Evolutionary conservation across 2,329 filamentous ascomycete genomes (phyloP), one percentile per base, ranked within the genome.

Genomic region (Eurotiales sp.): DNA sequence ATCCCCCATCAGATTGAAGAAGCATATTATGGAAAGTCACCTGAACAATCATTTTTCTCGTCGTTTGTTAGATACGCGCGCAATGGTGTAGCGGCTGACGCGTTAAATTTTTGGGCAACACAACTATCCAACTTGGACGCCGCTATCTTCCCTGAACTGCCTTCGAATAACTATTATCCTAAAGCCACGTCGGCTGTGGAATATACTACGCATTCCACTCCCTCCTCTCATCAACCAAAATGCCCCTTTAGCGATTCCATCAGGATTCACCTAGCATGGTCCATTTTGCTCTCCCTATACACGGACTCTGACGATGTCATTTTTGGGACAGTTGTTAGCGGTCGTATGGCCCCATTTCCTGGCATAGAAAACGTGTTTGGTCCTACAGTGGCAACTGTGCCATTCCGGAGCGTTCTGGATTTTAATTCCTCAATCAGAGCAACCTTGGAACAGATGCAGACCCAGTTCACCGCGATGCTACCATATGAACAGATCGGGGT

Each of bases 251-350:
- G n/a, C 4, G n/a, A 21, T 8, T 49, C 46, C 8, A 49, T 15
- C 7, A 21, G 40, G 17, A 27, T 30, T 1, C 12, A 44, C 3
- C 11, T 50, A 3, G 47, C 47, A 14, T 50, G 40, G 47, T 39
- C 47, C 1, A 37, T 50, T 10, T 2, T 37, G 2, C 14, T 44
- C n/a, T 27, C 39, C 8, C 27, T 25, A 30, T 6, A n/a, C 15
- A 10, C 66, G 2, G 61, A 58, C 2, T 64, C 61, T 10, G 58
- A 68, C 15, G 70, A 74, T 53, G 64, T 72, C 12, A 50, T 70
- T 1, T 76, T 71, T 61, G 72, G 69, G 5, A 65, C 67, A 29
- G 72, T 66, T 0, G 62, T 72, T 10, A 67, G 64, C 43, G 73
- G 73, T 1, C 64, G 73, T 3, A 65, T 70, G 34, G 66, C 68